These are phyloP conservation scores for Rhodomyrtus tomentosa DNA, from an alignment of 345 rosid genomes.

Conservation along the genomic window DNA sequence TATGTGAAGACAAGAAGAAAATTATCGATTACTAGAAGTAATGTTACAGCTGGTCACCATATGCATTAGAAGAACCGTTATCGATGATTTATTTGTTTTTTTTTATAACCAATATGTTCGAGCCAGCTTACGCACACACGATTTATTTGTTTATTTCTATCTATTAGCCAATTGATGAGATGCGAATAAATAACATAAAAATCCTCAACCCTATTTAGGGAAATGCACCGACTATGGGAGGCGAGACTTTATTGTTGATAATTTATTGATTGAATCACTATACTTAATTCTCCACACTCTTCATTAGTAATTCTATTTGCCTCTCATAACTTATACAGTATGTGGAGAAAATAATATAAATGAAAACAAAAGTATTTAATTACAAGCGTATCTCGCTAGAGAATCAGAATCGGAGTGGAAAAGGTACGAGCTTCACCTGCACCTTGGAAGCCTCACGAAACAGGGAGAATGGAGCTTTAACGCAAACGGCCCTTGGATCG, in stretches of 20 bases:
- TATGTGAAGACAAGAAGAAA: background rate
- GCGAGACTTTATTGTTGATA: background rate
- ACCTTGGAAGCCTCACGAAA: too few species aligned
- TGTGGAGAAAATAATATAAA: too few species aligned
- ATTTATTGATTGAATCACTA: background rate
- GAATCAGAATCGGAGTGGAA: too few species aligned
- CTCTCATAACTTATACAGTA: background rate
- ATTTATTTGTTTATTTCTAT: too few species aligned
- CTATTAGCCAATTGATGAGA: background rate
- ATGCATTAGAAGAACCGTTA: rapidly evolving
- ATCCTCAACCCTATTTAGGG: background rate
- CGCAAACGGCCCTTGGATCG: too few species aligned
- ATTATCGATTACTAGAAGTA: background rate
- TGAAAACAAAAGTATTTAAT: too few species aligned
- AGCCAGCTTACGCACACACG: too few species aligned
- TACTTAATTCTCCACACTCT: background rate
- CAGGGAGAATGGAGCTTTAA: too few species aligned
- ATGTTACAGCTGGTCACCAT: background rate
- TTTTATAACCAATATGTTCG: too few species aligned
- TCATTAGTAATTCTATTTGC: background rate
- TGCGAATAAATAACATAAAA: background rate
- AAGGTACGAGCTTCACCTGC: too few species aligned
- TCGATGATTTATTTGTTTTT: rapidly evolving
- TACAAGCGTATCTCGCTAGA: too few species aligned
- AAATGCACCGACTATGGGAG: background rate